Conservation (phyloP, 2,329 filamentous ascomycete genomes). For the Cercospora citrullina region DNA sequence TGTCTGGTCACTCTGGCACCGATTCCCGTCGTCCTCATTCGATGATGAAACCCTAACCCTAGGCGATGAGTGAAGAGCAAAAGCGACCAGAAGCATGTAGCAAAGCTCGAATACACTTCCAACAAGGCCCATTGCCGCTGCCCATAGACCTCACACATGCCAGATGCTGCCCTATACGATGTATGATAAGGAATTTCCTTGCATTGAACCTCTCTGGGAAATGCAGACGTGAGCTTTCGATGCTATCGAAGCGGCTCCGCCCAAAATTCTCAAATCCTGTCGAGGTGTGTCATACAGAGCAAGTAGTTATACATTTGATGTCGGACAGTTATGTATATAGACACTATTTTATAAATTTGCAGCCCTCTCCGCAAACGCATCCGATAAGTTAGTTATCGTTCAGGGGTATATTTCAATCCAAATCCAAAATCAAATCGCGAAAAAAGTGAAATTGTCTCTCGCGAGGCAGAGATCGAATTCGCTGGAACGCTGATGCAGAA, state of each 20-base stretch:
- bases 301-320: neutral
- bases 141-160: neutral
- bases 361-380: neutral
- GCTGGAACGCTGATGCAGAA: neutral
- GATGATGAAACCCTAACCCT: neutral
- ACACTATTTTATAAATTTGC: neutral
- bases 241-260: neutral
- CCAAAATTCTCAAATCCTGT: neutral
- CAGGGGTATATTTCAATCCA: neutral
- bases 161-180: neutral
- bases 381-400: neutral
- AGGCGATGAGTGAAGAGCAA: neutral
- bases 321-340: neutral
- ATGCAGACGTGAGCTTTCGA: neutral
- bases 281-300: neutral
- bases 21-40: neutral
- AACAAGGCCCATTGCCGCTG: neutral
- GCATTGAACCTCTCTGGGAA: neutral
- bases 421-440: neutral
- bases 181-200: neutral
- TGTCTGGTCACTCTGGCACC: neutral
- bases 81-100: neutral
- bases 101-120: neutral
- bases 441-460: neutral
- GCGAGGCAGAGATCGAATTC: neutral